Evolutionary conservation across 768 basidiomycete species (phyloP).

Genomic region (Crucibulum laeve): DNA sequence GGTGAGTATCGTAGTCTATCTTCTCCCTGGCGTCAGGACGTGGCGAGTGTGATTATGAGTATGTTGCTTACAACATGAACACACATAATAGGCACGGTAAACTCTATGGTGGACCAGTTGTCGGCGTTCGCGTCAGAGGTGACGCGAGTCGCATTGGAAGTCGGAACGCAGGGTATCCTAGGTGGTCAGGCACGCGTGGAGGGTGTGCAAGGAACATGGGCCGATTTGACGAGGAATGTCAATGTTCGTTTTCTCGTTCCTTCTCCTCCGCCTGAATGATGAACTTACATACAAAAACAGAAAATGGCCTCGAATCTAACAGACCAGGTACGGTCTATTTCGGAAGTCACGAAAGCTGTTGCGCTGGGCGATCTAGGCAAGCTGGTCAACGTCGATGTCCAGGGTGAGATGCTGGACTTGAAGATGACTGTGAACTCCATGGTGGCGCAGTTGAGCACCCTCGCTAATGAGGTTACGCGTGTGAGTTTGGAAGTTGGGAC

Average conservation of each 20-base stretch:
- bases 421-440: slow-evolving; percentile 85
- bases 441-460: slow-evolving; percentile 75
- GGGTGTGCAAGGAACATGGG: slow-evolving; percentile 93
- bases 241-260: slow-evolving; percentile 51
- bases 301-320: slow-evolving; percentile 88
- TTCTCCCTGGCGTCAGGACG: background rate
- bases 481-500: slow-evolving; percentile 92
- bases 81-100: slow-evolving; percentile 54
- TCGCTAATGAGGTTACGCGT: slow-evolving; percentile 83
- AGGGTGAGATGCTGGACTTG: slow-evolving; percentile 90
- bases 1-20: slow-evolving; percentile 16
- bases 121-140: slow-evolving; percentile 84
- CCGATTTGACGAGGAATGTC: slow-evolving; percentile 83
- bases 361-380: slow-evolving; percentile 81
- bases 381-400: slow-evolving; percentile 87
- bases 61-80: background rate
- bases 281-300: too few relatives aligned
- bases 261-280: too few relatives aligned
- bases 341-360: slow-evolving; percentile 85
- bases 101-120: slow-evolving; percentile 92
- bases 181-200: slow-evolving; percentile 90
- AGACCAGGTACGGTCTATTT: slow-evolving; percentile 87
- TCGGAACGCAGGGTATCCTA: slow-evolving; percentile 86
- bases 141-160: slow-evolving; percentile 80
- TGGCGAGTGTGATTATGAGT: background rate